These are phyloP conservation scores for Suzukiozyma palmioleophila DNA, from an alignment of 1,139 yeast species.

Conservation along the genomic window DNA sequence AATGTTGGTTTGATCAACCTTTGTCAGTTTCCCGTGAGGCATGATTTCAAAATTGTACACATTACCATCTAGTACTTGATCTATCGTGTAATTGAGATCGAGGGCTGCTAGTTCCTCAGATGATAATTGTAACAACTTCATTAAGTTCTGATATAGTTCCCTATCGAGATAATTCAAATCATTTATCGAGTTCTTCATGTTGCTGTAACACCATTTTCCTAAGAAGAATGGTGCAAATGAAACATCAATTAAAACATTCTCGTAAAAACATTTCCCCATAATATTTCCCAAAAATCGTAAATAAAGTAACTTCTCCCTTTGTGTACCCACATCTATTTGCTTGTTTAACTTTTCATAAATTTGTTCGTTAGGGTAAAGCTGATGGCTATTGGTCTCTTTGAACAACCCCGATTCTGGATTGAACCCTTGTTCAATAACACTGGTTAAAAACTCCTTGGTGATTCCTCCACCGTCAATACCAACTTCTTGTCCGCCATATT, in stretches of 20 bases:
- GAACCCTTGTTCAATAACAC: constrained; percentile 70
- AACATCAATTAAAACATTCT: constrained; percentile 74
- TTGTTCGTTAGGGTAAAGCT: constrained; percentile 72
- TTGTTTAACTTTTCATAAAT: constrained; percentile 32
- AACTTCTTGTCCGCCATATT: constrained; percentile 71
- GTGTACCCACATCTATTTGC: constrained; percentile 24
- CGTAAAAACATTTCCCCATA: constrained; percentile 89
- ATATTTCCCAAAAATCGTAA: constrained; percentile 71
- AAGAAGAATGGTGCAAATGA: constrained; percentile 86
- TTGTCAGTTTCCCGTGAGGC: constrained; percentile 46
- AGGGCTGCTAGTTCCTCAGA: constrained; percentile 54
- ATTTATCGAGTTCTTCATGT: constrained; percentile 60
- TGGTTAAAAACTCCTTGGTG: constrained; percentile 83
- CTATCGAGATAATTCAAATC: constrained; percentile 72
- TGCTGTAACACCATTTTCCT: constrained; percentile 55
- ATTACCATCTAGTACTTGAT: constrained; percentile 38
- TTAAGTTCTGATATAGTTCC: constrained; percentile 61
- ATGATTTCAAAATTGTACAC: constrained; percentile 51
- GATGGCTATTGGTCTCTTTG: constrained; percentile 49
- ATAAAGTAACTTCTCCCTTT: constrained; percentile 32
- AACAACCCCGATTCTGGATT: constrained; percentile 39
- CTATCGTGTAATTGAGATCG: constrained; percentile 63
- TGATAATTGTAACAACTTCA: constrained; percentile 55
- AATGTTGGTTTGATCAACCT: constrained; percentile 60
- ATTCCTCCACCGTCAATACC: constrained; percentile 98